Conservation (phyloP, 345 rosid species). For the Heritiera fomes region DNA sequence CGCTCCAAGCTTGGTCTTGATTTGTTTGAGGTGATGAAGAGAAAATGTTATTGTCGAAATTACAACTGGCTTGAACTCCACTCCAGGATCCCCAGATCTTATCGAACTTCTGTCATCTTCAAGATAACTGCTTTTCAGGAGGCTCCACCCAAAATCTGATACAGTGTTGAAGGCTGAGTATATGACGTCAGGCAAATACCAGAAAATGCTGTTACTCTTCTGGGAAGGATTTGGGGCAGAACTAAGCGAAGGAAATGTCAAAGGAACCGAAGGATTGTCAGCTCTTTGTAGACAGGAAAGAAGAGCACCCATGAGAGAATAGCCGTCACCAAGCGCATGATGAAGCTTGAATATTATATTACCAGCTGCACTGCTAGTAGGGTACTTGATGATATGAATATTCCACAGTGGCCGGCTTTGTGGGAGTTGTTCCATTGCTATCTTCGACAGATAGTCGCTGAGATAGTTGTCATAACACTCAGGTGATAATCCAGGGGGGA, state of each 20-base stretch:
- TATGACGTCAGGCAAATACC: neutral
- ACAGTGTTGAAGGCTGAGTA: conserved; percentile 29
- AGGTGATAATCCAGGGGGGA: conserved; percentile 30
- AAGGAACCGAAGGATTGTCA: conserved; percentile 44
- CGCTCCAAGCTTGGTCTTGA: conserved; percentile 41
- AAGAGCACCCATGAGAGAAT: conserved; percentile 52
- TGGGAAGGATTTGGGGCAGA: neutral
- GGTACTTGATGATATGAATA: conserved; percentile 46
- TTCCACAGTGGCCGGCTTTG: conserved; percentile 51
- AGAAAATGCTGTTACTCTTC: neutral
- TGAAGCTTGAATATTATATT: conserved; percentile 47
- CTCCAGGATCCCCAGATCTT: conserved; percentile 37
- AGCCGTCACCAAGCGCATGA: conserved; percentile 61
- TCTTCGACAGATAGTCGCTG: conserved; percentile 33
- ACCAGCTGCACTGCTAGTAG: conserved; percentile 41
- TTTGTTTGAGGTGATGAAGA: conserved; percentile 38
- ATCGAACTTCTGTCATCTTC: conserved; percentile 41
- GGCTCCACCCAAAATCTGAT: conserved; percentile 41
- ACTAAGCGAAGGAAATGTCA: conserved; percentile 40
- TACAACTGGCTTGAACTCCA: conserved; percentile 36
- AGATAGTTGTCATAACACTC: conserved; percentile 37
- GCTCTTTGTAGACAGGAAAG: conserved; percentile 56
- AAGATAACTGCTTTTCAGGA: conserved; percentile 40
- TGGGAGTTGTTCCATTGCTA: conserved; percentile 35
- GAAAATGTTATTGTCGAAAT: conserved; percentile 35